Evolutionary conservation across 106 monocot species (phyloP).

Genomic region (Allium fistulosum): DNA sequence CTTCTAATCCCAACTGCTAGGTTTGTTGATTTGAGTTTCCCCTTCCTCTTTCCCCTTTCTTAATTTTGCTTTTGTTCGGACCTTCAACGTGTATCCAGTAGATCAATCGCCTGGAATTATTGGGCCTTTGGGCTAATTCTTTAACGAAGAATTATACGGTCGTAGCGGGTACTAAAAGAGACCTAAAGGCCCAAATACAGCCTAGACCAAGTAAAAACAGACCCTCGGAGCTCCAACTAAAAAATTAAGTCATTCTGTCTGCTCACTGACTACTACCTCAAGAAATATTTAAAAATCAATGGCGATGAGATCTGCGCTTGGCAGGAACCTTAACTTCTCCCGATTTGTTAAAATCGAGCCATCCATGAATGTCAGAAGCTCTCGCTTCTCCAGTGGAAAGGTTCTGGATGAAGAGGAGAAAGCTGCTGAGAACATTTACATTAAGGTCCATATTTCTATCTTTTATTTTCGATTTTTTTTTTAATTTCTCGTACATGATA

Average conservation of each 20-base stretch:
- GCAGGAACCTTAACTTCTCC: background rate
- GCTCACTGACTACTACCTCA: no score
- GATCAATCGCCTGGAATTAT: no score
- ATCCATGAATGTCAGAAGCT: background rate
- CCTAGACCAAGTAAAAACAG: no score
- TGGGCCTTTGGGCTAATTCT: no score
- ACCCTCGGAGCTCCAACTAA: no score
- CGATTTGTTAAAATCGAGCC: background rate
- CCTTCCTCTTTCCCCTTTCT: background rate
- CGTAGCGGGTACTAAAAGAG: no score
- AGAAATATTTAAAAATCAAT: background rate
- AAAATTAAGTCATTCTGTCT: no score
- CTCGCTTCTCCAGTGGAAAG: slow-evolving; percentile 37
- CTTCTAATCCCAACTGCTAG: background rate
- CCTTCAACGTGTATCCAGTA: no score
- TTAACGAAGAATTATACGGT: no score
- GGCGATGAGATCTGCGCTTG: slow-evolving; percentile 6
- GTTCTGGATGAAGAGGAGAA: slow-evolving; percentile 57
- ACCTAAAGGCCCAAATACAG: no score
- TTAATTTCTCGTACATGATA: background rate
- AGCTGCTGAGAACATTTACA: slow-evolving; percentile 70
- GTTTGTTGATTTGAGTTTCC: background rate
- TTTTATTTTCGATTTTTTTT: background rate
- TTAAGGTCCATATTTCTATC: slow-evolving; percentile 35
- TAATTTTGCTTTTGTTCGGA: no score